Evolutionary conservation across 2,329 filamentous ascomycete species (phyloP), one percentile per base, ranked within the genome.

Genomic region (Zasmidium cellare): DNA sequence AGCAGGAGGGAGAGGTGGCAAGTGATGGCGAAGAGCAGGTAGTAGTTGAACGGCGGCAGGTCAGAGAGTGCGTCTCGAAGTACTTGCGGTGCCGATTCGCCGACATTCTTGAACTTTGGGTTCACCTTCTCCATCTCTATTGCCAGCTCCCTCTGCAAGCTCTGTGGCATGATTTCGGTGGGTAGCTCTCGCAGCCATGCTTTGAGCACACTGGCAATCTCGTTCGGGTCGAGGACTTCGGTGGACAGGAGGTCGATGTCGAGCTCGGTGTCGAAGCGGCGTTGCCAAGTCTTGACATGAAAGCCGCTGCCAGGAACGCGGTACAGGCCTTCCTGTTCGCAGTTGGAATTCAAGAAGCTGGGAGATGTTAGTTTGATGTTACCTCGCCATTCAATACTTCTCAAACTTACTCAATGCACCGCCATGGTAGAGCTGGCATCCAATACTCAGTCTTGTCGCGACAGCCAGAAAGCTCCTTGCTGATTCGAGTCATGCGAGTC

Each of bases 401-500:
- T 31, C 1, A 3, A 25, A 77, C 82, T 71, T 76, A 86, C 81
- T 97, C 93, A 64, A 97, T 97, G 58, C 92, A 96, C 62, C 93
- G 84, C 89, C 93, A 97, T 0, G 93, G 92, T 58, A 97, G 87
- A 6, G 92, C 90, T 12, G 93, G 93, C 92, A 97, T 96, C 93
- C 93, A 97, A 71, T 96, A 97, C 71, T 97, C 93, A 0, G 93
- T 97, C 80, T 97, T 97, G 71, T 97, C 93, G 61, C 88, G 85
- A 9, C 92, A 96, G 60, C 90, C 86, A 70, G 96, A 91, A 46
- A 97, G 79, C 25, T 89, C 86, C 75, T 93, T 96, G 7, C 92
- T 96, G 71, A 97, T 97, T 62, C 93, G 85, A 0, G 93, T 97
- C 63, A 87, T 80, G n/a, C 93, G 86, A 6, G 92, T 92, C 76